A percentile compares a stretch with the other conserved stretches of the same genome.
These are phyloP conservation scores for Capsaspora owczarzaki DNA, from an alignment of 78 protist species.

Conservation along the genomic window DNA sequence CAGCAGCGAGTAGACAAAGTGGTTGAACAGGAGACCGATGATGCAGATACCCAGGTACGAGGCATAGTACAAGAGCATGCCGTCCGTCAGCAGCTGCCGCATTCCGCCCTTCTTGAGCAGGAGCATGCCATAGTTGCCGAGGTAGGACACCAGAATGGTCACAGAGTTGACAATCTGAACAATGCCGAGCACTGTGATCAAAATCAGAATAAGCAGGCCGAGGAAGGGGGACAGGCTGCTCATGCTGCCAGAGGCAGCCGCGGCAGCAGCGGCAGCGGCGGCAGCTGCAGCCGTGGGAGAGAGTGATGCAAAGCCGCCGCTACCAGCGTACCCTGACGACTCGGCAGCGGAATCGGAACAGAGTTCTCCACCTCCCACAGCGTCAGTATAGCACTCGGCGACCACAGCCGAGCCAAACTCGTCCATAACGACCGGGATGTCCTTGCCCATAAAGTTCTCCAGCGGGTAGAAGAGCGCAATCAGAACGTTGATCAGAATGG, in stretches of 20 bases:
- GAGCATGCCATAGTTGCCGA: not conserved
- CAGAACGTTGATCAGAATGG: constrained; percentile 6
- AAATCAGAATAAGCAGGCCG: not conserved
- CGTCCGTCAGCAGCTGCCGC: not conserved
- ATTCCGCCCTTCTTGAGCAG: not conserved
- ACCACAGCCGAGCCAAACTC: not conserved
- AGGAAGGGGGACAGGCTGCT: not conserved
- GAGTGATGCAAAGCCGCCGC: not conserved
- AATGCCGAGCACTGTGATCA: not conserved
- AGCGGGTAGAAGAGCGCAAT: constrained; percentile 6
- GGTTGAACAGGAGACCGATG: not conserved
- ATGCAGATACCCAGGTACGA: not conserved
- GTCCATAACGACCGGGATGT: not conserved
- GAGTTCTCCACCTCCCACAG: not conserved
- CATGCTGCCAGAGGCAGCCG: not conserved
- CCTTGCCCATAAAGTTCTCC: not conserved
- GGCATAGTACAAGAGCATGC: not conserved
- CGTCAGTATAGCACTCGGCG: not conserved
- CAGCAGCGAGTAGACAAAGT: not conserved
- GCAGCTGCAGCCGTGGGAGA: not conserved
- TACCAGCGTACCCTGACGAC: too few species aligned
- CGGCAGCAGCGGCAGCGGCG: not conserved
- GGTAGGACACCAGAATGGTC: not conserved
- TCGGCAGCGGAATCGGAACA: not conserved
- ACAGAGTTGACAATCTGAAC: not conserved